phyloP scores from a whole-genome alignment of 1,284 basidiomycete genomes.

The Heterobasidion occidentale region DNA sequence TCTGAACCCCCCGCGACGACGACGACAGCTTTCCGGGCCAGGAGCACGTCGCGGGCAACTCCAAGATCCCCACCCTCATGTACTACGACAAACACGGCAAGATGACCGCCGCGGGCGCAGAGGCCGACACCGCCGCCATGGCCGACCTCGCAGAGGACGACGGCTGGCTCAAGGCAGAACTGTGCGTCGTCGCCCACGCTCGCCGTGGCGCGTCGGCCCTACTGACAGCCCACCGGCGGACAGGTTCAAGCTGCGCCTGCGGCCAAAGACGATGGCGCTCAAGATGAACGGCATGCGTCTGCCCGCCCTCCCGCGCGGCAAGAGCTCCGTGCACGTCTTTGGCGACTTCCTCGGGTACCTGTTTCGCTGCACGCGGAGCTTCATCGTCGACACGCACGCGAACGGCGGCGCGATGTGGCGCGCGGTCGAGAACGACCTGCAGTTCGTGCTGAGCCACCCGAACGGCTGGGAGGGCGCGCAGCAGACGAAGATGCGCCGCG shows the following conservation, averaged over 20 bases:
- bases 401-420: slow-evolving; percentile 59
- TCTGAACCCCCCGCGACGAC: neutral
- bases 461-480: slow-evolving; percentile 80
- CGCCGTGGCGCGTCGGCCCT: neutral
- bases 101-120: slow-evolving; percentile 66
- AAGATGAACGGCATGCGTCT: slow-evolving; percentile 77
- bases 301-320: slow-evolving; percentile 52
- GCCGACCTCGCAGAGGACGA: slow-evolving; percentile 63
- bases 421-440: slow-evolving; percentile 54
- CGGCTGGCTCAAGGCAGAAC: slow-evolving; percentile 62
- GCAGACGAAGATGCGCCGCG: slow-evolving; percentile 67
- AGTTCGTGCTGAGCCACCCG: slow-evolving; percentile 69
- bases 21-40: slow-evolving; percentile 62
- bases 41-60: slow-evolving; percentile 76
- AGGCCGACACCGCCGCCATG: slow-evolving; percentile 55
- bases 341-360: slow-evolving; percentile 72
- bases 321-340: slow-evolving; percentile 64
- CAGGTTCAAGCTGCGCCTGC: slow-evolving; percentile 72
- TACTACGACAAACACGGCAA: slow-evolving; percentile 59
- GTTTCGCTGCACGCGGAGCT: slow-evolving; percentile 60
- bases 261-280: slow-evolving; percentile 66
- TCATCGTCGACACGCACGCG: slow-evolving; percentile 70
- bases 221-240: neutral
- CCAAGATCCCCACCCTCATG: slow-evolving; percentile 71
- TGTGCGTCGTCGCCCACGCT: slow-evolving; percentile 34